phyloP scores from a whole-genome alignment of 441 rosid species.

The Manihot esculenta region DNA sequence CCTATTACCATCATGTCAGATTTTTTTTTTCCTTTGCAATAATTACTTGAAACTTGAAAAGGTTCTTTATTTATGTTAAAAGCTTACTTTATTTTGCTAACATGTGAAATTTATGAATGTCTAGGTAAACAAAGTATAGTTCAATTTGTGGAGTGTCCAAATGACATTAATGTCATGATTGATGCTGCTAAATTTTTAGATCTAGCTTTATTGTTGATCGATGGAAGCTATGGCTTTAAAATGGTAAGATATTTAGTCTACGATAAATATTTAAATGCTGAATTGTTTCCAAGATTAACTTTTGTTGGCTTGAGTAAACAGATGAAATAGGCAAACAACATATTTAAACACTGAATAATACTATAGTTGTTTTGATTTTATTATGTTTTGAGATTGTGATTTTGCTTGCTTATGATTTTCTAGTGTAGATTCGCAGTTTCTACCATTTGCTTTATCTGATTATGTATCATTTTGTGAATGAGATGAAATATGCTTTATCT shows the following conservation, averaged over 20 bases:
- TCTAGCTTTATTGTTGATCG: conserved; percentile 77
- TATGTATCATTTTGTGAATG: conserved; percentile 5
- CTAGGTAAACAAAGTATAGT: conserved; percentile 71
- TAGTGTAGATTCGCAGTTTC: conserved; percentile 8
- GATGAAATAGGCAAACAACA: no score
- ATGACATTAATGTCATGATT: conserved; percentile 92
- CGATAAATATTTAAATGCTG: background rate
- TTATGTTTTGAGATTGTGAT: background rate
- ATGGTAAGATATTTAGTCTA: conserved; percentile 63
- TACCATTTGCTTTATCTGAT: background rate
- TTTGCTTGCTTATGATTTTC: conserved; percentile 2
- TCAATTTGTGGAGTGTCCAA: conserved; percentile 95
- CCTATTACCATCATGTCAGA: conserved; percentile 88
- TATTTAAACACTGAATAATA: no score
- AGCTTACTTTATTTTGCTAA: conserved; percentile 18
- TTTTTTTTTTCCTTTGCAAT: conserved; percentile 17
- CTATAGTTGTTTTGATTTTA: no score
- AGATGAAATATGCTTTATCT: background rate
- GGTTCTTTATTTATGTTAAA: conserved; percentile 2
- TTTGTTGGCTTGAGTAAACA: conserved; percentile 5
- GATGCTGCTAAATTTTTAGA: conserved; percentile 92
- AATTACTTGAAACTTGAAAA: background rate
- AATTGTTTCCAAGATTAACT: background rate
- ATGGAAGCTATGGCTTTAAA: conserved; percentile 97
- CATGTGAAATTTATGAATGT: conserved; percentile 24